phyloP scores from a whole-genome alignment of 495 filamentous ascomycete genomes.

The Parachaetomium inaequale region DNA sequence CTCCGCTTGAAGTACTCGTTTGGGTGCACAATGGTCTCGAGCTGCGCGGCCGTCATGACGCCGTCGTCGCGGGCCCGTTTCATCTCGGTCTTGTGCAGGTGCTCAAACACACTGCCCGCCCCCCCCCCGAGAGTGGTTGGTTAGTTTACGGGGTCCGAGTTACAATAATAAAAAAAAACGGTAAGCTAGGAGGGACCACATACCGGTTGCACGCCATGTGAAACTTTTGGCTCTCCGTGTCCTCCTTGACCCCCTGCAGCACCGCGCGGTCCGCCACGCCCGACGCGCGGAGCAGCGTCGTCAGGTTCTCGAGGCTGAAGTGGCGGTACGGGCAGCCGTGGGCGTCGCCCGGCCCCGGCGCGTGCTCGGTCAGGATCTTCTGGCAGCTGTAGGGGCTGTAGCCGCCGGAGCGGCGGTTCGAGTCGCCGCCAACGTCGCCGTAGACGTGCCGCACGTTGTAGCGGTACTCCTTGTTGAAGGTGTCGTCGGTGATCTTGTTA shows the following conservation, averaged over 20 bases:
- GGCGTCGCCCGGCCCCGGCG: conserved; percentile 75
- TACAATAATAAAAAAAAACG: conserved; percentile 1
- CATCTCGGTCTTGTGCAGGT: conserved; percentile 78
- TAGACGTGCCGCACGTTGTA: conserved; percentile 95
- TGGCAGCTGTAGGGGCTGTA: conserved; percentile 92
- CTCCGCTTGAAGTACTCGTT: conserved; percentile 97
- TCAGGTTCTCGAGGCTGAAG: conserved; percentile 82
- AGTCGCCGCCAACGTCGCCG: conserved; percentile 92
- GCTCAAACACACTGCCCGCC: conserved; percentile 71
- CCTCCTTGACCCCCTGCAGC: conserved; percentile 76
- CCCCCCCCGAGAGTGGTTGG: neutral
- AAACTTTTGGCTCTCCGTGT: conserved; percentile 81
- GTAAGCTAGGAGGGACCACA: conserved; percentile 6
- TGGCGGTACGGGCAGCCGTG: conserved; percentile 97
- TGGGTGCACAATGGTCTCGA: conserved; percentile 95
- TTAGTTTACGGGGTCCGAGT: conserved; percentile 1
- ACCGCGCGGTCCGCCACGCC: conserved; percentile 76
- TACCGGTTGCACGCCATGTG: conserved; percentile 93
- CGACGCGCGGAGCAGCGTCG: conserved; percentile 62
- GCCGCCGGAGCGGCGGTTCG: conserved; percentile 75
- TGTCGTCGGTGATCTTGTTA: conserved; percentile 80
- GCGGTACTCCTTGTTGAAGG: conserved; percentile 90
- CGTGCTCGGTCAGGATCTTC: conserved; percentile 83
- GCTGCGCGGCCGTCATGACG: conserved; percentile 69
- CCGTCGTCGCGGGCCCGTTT: conserved; percentile 83